phyloP scores from a whole-genome alignment of 768 basidiomycete species.

The Leccinellum luteum region DNA sequence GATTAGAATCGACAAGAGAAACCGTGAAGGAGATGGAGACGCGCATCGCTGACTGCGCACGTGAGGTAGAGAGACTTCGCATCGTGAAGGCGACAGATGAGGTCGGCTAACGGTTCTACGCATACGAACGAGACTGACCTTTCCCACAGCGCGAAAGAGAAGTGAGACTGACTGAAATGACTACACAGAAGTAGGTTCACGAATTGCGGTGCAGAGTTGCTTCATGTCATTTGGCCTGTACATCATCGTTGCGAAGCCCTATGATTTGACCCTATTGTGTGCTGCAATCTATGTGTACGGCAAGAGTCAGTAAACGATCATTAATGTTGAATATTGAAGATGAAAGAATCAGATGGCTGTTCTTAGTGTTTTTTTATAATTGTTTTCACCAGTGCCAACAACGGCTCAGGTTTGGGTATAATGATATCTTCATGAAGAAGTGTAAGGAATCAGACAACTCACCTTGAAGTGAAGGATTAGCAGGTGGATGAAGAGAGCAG shows the following conservation, averaged over 20 bases:
- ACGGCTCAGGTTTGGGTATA: constrained; percentile 30
- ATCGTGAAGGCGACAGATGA: constrained; percentile 69
- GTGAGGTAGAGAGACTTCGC: constrained; percentile 67
- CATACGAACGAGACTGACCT: constrained; percentile 2
- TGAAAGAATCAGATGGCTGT: constrained; percentile 31
- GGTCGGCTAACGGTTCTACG: constrained; percentile 23
- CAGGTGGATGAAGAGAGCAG: too few species aligned
- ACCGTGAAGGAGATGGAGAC: constrained; percentile 59
- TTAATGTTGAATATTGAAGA: background rate
- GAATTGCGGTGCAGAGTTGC: background rate
- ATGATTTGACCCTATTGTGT: background rate
- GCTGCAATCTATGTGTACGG: constrained; percentile 1
- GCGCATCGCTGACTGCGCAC: constrained; percentile 65
- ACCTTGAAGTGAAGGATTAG: constrained; percentile 7
- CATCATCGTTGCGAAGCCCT: background rate
- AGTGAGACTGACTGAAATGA: constrained; percentile 44
- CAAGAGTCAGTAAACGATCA: constrained; percentile 13
- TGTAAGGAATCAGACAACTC: background rate
- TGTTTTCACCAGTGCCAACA: constrained; percentile 31
- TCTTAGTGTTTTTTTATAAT: constrained; percentile 28
- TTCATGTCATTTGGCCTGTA: background rate
- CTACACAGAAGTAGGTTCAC: constrained; percentile 7
- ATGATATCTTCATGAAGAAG: constrained; percentile 20
- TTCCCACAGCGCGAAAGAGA: constrained; percentile 50
- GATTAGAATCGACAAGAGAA: constrained; percentile 48